Percentiles rank a stretch among this genome's conserved stretches.
These are phyloP conservation scores for Prunus campanulata DNA, from an alignment of 306 rosid genomes.

Conservation along the genomic window DNA sequence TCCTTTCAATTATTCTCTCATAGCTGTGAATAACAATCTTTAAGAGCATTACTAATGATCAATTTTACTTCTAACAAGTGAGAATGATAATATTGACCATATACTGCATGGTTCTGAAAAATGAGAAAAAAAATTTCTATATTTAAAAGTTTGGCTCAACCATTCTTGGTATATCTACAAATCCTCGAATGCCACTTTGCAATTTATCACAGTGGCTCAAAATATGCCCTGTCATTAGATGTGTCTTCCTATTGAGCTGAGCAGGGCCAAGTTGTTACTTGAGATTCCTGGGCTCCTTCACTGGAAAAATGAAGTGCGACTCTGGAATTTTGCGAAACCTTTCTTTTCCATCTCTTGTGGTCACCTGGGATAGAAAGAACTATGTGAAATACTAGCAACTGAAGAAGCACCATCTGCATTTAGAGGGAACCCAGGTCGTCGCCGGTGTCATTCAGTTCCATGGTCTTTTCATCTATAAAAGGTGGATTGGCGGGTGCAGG, in stretches of 20 bases:
- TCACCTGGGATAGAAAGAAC: constrained; percentile 78
- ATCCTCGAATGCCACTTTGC: constrained; percentile 2
- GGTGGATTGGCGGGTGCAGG: constrained; percentile 85
- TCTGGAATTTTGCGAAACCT: not conserved
- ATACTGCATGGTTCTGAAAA: not conserved
- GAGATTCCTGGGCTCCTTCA: not conserved
- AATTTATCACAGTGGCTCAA: not conserved
- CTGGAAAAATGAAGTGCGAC: not conserved
- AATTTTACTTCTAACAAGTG: not conserved
- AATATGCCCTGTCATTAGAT: not conserved
- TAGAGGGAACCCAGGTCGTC: constrained; percentile 42
- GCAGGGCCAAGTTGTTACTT: not conserved
- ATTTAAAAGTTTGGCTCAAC: not conserved
- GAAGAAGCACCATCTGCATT: constrained; percentile 41
- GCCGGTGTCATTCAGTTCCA: constrained; percentile 64
- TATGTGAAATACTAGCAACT: constrained; percentile 60
- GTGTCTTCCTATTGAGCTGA: constrained; percentile 1
- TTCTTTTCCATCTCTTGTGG: not conserved
- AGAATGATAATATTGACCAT: not conserved
- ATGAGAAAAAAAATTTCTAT: not conserved
- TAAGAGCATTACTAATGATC: not conserved
- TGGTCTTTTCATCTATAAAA: constrained; percentile 74
- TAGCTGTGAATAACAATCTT: not conserved
- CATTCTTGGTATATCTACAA: constrained; percentile 4
- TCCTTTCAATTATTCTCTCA: not conserved